Conservation (phyloP, 345 rosid genomes). For the Pelargonium nanum region DNA sequence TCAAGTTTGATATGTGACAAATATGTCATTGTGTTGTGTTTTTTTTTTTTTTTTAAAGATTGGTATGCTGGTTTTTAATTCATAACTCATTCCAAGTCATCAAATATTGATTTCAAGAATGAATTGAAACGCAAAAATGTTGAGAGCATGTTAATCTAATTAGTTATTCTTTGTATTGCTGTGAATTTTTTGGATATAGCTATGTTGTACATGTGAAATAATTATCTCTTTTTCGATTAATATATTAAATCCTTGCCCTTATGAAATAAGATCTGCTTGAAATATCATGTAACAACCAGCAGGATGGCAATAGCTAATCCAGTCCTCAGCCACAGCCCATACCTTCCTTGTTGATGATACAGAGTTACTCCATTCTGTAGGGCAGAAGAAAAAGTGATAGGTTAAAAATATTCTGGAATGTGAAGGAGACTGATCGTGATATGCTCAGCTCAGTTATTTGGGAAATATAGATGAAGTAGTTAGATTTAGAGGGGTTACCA, state of each 20-base stretch:
- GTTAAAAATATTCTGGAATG: background rate
- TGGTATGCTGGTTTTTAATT: background rate
- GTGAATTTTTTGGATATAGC: constrained; percentile 13
- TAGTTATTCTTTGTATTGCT: constrained; percentile 20
- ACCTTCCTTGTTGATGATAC: constrained; percentile 32
- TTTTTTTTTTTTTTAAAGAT: too few species aligned
- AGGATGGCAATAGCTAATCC: constrained; percentile 39
- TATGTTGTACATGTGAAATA: constrained; percentile 22
- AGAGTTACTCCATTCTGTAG: constrained; percentile 54
- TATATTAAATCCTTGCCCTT: constrained; percentile 6
- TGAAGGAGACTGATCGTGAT: too few species aligned
- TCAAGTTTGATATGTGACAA: constrained; percentile 25
- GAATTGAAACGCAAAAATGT: constrained; percentile 16
- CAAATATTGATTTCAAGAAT: constrained; percentile 8
- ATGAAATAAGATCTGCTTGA: constrained; percentile 17
- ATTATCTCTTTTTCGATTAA: too few species aligned
- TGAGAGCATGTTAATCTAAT: constrained; percentile 8
- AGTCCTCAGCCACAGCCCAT: constrained; percentile 35
- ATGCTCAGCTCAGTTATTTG: too few species aligned
- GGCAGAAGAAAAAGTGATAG: constrained; percentile 1
- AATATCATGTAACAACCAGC: constrained; percentile 35
- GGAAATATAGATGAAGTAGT: background rate
- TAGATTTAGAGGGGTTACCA: constrained; percentile 24
- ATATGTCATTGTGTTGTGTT: background rate
- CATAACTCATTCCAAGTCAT: constrained; percentile 6